Conservation (phyloP, 148 eudicot genomes). For the Vaccinium vitisidaea region DNA sequence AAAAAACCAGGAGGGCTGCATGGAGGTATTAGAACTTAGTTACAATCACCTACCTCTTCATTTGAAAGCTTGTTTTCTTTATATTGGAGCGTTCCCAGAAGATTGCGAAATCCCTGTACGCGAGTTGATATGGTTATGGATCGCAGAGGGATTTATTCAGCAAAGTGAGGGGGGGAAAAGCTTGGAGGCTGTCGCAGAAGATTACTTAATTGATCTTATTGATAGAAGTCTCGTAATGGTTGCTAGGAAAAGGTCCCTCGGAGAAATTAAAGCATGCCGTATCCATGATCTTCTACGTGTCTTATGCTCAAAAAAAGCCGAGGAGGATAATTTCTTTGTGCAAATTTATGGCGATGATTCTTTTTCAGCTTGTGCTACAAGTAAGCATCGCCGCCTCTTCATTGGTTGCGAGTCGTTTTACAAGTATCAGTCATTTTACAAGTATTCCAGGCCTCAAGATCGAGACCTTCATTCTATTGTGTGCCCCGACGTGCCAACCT, state of each 20-base stretch:
- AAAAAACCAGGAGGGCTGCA: no score
- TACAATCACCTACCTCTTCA: no score
- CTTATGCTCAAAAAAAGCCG: slow-evolving; percentile 34
- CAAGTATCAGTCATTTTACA: neutral
- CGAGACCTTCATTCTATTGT: neutral
- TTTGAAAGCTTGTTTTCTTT: no score
- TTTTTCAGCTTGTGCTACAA: neutral
- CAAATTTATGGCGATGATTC: neutral
- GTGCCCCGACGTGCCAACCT: neutral
- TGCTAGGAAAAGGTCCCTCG: slow-evolving; percentile 16
- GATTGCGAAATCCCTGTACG: no score
- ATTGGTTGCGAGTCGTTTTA: neutral
- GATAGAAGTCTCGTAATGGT: slow-evolving; percentile 42
- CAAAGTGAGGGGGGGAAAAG: neutral
- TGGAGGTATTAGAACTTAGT: no score
- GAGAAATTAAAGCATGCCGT: slow-evolving; percentile 38
- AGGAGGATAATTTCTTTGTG: slow-evolving; percentile 34
- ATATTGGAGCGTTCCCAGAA: no score
- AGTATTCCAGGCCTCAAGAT: neutral
- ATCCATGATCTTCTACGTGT: slow-evolving; percentile 45
- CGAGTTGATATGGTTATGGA: slow-evolving; percentile 36
- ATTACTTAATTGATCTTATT: slow-evolving; percentile 36
- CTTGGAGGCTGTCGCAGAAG: no score
- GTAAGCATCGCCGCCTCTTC: neutral
- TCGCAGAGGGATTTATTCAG: slow-evolving; percentile 45